phyloP scores from a whole-genome alignment of 1,284 basidiomycete species.

The Neonothopanus nambi region DNA sequence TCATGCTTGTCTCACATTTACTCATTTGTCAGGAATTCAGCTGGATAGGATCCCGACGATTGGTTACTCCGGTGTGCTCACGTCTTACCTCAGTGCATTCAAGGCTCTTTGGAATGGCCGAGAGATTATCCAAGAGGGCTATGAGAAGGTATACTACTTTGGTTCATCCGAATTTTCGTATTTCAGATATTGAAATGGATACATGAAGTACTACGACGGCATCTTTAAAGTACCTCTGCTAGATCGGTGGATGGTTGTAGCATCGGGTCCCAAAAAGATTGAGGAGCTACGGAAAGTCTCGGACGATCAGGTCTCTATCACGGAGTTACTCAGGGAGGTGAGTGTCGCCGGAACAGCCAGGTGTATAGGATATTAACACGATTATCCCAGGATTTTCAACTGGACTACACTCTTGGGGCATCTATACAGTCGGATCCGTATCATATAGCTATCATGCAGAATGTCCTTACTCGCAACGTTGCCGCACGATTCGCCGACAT shows the following conservation, averaged over 20 bases:
- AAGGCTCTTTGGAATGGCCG: slow-evolving; percentile 22
- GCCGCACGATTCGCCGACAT: slow-evolving; percentile 26
- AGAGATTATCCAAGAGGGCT: slow-evolving; percentile 31
- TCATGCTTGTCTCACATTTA: too few relatives aligned
- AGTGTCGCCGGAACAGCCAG: not conserved
- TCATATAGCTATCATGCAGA: slow-evolving; percentile 25
- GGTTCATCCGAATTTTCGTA: not conserved
- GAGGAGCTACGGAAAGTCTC: slow-evolving; percentile 34
- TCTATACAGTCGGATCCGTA: slow-evolving; percentile 27
- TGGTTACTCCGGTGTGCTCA: slow-evolving; percentile 27
- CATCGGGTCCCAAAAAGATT: slow-evolving; percentile 28
- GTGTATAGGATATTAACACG: not conserved
- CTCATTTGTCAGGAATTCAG: slow-evolving; percentile 14
- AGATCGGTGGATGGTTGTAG: slow-evolving; percentile 31
- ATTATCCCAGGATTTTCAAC: slow-evolving; percentile 23
- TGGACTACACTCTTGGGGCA: slow-evolving; percentile 28
- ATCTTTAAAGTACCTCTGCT: slow-evolving; percentile 32
- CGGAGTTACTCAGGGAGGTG: slow-evolving; percentile 27
- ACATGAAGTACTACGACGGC: slow-evolving; percentile 4
- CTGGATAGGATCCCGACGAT: slow-evolving; percentile 28
- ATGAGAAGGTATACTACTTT: slow-evolving; percentile 13
- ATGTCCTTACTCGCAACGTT: slow-evolving; percentile 32
- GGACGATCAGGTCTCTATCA: slow-evolving; percentile 32
- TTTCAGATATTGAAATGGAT: too few relatives aligned
- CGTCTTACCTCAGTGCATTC: slow-evolving; percentile 27